Evolutionary conservation across 2,329 filamentous ascomycete genomes (phyloP).

Genomic region (Trichoderma guizhouense): DNA sequence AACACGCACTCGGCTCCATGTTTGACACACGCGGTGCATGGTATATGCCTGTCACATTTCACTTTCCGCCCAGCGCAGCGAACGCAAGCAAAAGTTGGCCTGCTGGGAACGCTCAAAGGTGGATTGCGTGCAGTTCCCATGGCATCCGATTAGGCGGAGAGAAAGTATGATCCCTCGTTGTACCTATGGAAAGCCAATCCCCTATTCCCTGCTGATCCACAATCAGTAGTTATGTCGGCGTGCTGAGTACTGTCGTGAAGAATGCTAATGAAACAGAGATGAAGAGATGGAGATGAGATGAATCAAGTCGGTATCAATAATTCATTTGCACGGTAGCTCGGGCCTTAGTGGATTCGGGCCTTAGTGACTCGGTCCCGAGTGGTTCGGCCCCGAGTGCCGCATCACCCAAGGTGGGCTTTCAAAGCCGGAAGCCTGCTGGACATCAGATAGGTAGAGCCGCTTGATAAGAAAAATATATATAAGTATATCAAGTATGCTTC

Average conservation of each 20-base stretch:
- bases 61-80: background rate
- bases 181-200: background rate
- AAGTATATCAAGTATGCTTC: background rate
- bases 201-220: background rate
- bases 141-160: background rate
- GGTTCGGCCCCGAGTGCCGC: background rate
- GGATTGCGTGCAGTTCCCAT: background rate
- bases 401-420: background rate
- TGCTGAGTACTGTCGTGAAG: background rate
- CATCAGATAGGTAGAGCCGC: background rate
- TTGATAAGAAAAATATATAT: background rate
- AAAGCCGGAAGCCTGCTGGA: background rate
- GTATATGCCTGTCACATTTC: background rate
- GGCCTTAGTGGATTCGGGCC: background rate
- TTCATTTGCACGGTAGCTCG: background rate
- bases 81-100: background rate
- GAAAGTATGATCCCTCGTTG: background rate
- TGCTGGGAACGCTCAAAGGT: background rate
- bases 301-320: background rate
- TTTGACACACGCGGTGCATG: background rate
- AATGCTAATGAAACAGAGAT: background rate
- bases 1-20: background rate
- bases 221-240: background rate
- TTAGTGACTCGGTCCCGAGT: background rate
- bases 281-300: background rate